phyloP scores from a whole-genome alignment of 139 green algal species.

The Astrephomene gubernaculifera region DNA sequence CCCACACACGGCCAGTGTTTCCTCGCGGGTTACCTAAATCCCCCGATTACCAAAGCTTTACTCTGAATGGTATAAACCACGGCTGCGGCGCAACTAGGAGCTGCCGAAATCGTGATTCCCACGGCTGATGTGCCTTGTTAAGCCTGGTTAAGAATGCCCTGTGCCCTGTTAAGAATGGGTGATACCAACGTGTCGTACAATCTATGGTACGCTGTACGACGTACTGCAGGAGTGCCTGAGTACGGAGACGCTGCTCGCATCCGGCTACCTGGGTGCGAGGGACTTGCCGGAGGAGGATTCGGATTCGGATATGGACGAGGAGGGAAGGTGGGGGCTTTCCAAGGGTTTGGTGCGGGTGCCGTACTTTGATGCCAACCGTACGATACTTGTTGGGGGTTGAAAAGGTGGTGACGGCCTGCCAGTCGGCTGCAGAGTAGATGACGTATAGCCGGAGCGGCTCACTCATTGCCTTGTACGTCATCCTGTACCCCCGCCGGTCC shows the following conservation, averaged over 20 bases:
- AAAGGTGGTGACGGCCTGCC: neutral
- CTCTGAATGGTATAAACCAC: neutral
- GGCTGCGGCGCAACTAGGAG: no score
- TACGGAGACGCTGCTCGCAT: neutral
- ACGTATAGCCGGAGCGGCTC: no score
- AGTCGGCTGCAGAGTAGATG: neutral
- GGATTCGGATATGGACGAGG: constrained; percentile 1
- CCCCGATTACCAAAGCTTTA: neutral
- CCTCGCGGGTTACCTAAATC: neutral
- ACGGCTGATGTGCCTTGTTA: neutral
- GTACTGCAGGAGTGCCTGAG: neutral
- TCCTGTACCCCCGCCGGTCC: neutral
- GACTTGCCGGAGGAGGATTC: constrained; percentile 1
- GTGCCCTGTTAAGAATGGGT: no score
- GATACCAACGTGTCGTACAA: no score
- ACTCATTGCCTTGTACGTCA: no score
- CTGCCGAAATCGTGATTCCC: neutral
- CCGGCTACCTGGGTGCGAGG: neutral
- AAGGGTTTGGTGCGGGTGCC: neutral
- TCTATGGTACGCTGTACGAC: neutral
- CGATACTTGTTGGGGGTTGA: neutral
- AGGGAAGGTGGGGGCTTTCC: neutral
- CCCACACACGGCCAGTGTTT: no score
- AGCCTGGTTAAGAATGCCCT: neutral
- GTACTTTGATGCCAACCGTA: neutral